Evolutionary conservation across 2,329 filamentous ascomycete species (phyloP).

Genomic region (Drechslerella dactyloides): DNA sequence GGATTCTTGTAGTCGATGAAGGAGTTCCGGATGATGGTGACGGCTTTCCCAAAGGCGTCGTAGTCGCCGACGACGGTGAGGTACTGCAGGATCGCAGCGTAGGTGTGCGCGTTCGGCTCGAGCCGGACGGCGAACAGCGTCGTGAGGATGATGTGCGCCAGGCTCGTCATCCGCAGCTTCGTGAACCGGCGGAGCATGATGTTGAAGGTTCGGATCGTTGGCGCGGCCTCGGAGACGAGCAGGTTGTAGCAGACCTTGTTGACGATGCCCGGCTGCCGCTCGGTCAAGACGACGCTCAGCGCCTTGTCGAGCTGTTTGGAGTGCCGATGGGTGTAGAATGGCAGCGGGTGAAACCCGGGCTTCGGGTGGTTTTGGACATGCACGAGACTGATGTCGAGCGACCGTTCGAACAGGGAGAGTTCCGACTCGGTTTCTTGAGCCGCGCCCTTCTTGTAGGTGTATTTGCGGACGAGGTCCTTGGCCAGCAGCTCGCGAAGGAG

Average conservation of each 20-base stretch:
- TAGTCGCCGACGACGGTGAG: slow-evolving; percentile 38
- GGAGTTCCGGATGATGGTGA: slow-evolving; percentile 36
- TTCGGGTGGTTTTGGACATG: slow-evolving; percentile 26
- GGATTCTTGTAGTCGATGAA: slow-evolving; percentile 43
- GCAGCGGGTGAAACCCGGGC: slow-evolving; percentile 31
- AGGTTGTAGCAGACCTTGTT: slow-evolving; percentile 49
- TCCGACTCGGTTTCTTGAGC: slow-evolving; percentile 15
- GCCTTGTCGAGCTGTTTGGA: slow-evolving; percentile 32
- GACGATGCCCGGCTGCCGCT: slow-evolving; percentile 12
- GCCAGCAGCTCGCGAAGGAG: slow-evolving; percentile 30
- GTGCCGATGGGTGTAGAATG: slow-evolving; percentile 43
- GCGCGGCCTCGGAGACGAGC: slow-evolving; percentile 42
- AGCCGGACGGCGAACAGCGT: slow-evolving; percentile 38
- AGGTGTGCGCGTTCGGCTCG: slow-evolving; percentile 38
- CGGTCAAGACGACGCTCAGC: slow-evolving; percentile 16
- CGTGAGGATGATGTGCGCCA: slow-evolving; percentile 36
- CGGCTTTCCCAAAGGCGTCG: slow-evolving; percentile 42
- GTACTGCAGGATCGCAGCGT: slow-evolving; percentile 41
- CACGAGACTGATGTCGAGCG: slow-evolving; percentile 25
- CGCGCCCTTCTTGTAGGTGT: slow-evolving; percentile 26
- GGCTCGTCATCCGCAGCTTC: slow-evolving; percentile 32
- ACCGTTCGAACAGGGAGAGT: slow-evolving; percentile 23
- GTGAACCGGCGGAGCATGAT: slow-evolving; percentile 43
- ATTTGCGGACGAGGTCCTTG: not conserved
- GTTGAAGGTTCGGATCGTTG: slow-evolving; percentile 41